These are phyloP conservation scores for Podospora pseudopauciseta DNA, from an alignment of 495 filamentous ascomycete species.

Conservation along the genomic window DNA sequence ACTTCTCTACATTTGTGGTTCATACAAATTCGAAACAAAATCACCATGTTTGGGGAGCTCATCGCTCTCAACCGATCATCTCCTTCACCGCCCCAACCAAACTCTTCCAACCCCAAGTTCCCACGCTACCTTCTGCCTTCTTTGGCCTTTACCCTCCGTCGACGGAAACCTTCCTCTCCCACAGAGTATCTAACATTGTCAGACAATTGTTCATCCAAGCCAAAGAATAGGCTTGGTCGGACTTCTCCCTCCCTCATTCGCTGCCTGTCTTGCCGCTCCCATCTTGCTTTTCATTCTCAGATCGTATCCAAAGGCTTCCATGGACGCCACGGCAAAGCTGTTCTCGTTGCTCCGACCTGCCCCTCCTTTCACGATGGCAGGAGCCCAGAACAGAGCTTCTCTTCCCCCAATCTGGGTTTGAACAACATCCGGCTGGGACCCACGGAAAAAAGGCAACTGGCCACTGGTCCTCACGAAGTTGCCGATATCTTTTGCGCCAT, in stretches of 20 bases:
- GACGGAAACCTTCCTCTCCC: conserved; percentile 4
- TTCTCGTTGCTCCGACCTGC: conserved; percentile 64
- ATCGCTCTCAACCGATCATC: conserved; percentile 13
- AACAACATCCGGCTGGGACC: conserved; percentile 47
- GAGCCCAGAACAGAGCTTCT: background rate
- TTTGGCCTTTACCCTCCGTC: conserved; percentile 43
- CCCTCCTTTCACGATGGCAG: conserved; percentile 8
- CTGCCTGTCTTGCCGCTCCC: conserved; percentile 68
- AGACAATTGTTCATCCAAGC: background rate
- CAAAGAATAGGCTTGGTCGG: background rate
- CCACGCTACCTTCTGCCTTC: conserved; percentile 50
- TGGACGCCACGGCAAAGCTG: conserved; percentile 89
- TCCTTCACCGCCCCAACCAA: conserved; percentile 9
- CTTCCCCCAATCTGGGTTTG: conserved; percentile 19
- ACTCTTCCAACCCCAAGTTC: conserved; percentile 36
- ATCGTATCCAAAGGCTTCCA: conserved; percentile 91
- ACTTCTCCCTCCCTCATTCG: conserved; percentile 51
- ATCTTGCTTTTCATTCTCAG: conserved; percentile 71
- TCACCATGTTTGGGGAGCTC: conserved; percentile 25
- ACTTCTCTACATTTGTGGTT: no score
- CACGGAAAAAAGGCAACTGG: conserved; percentile 66
- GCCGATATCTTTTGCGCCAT: conserved; percentile 52
- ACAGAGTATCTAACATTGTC: no score
- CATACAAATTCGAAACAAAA: no score
- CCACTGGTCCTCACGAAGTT: conserved; percentile 71